Evolutionary conservation across 2,329 filamentous ascomycete species (phyloP).

Genomic region (Sarocladium kiliense): DNA sequence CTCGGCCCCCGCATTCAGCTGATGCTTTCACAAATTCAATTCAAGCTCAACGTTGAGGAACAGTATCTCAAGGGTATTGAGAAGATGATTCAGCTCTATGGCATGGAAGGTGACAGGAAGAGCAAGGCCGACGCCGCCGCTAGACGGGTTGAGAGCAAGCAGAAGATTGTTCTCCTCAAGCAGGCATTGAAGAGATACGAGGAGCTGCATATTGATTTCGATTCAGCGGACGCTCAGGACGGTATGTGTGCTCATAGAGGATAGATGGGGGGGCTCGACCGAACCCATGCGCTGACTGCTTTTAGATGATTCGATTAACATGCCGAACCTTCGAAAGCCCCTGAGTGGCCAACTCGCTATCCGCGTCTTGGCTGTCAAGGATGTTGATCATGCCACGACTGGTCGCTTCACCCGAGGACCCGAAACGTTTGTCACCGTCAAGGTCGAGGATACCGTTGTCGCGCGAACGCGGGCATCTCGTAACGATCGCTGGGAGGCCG

Average conservation of each 20-base stretch:
- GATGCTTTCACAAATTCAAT: slow-evolving; percentile 97
- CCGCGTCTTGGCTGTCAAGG: slow-evolving; percentile 81
- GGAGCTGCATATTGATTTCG: slow-evolving; percentile 92
- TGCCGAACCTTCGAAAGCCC: slow-evolving; percentile 92
- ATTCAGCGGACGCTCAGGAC: slow-evolving; percentile 70
- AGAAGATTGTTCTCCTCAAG: slow-evolving; percentile 94
- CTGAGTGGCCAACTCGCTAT: slow-evolving; percentile 85
- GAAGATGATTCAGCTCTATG: slow-evolving; percentile 97
- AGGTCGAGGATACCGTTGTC: slow-evolving; percentile 91
- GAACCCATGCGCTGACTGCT: neutral
- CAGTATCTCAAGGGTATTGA: slow-evolving; percentile 98
- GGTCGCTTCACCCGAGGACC: slow-evolving; percentile 82
- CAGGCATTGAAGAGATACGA: slow-evolving; percentile 96
- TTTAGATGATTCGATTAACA: slow-evolving; percentile 91
- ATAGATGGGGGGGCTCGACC: slow-evolving; percentile 14
- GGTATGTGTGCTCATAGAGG: slow-evolving; percentile 48
- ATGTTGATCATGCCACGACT: slow-evolving; percentile 87
- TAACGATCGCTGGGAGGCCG: slow-evolving; percentile 86
- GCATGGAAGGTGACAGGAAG: slow-evolving; percentile 95
- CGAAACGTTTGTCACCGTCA: slow-evolving; percentile 93
- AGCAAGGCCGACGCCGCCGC: slow-evolving; percentile 90
- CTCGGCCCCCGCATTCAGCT: slow-evolving; percentile 96
- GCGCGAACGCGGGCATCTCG: slow-evolving; percentile 81
- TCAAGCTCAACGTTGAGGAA: slow-evolving; percentile 97
- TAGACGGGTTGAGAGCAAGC: slow-evolving; percentile 87